These are phyloP conservation scores for Clarireedia sp. DNA, from an alignment of 2,329 filamentous ascomycete species.

Conservation along the genomic window DNA sequence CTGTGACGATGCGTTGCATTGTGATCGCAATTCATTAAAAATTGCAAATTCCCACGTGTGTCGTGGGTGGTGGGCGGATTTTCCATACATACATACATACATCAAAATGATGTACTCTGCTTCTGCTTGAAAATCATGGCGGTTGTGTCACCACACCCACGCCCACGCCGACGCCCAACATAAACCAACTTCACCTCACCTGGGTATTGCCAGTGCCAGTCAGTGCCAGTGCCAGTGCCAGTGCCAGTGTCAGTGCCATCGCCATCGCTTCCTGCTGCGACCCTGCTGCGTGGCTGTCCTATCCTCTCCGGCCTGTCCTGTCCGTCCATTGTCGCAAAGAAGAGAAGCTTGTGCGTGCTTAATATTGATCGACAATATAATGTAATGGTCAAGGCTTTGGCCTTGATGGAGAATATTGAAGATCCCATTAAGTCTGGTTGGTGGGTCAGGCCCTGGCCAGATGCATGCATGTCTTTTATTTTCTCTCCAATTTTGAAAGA, in stretches of 20 bases:
- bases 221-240: too few relatives aligned
- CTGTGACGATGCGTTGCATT: conserved; percentile 3
- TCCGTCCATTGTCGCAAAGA: neutral
- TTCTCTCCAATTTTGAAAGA: neutral
- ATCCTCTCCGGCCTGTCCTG: neutral
- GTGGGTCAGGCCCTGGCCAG: neutral
- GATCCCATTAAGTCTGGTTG: conserved; percentile 3
- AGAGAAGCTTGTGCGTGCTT: neutral
- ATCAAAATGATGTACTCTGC: neutral
- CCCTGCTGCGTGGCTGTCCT: too few relatives aligned
- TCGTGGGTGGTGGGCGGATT: neutral
- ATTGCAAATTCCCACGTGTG: conserved; percentile 6
- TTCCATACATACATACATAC: neutral
- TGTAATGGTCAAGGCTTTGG: conserved; percentile 8
- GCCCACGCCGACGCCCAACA: too few relatives aligned
- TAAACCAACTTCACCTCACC: conserved; percentile 5
- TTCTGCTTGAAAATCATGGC: neutral
- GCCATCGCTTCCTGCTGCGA: too few relatives aligned
- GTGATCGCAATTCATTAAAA: neutral
- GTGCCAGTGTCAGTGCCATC: too few relatives aligned
- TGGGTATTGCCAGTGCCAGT: neutral
- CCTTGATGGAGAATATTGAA: conserved; percentile 6
- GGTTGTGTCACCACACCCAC: conserved; percentile 9
- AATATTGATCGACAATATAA: conserved; percentile 8
- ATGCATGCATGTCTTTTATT: conserved; percentile 5